Conservation (phyloP, 2,329 filamentous ascomycete species). For the Colletotrichum lini region DNA sequence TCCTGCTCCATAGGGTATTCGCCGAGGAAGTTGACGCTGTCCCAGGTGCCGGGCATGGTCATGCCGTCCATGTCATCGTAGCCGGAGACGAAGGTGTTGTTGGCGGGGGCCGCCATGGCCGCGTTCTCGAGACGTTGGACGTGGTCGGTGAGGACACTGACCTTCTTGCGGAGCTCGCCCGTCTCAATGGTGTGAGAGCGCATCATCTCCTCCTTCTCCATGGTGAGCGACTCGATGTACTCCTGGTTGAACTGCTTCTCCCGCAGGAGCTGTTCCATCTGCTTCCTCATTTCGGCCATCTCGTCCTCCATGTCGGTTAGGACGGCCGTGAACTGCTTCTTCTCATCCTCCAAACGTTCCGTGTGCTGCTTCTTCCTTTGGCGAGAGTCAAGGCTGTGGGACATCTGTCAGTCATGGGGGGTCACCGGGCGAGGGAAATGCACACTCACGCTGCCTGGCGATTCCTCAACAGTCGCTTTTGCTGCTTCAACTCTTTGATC, state of each 20-base stretch:
- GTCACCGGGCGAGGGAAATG: neutral
- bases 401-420: constrained; percentile 31
- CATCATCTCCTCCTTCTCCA: constrained; percentile 94
- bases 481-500: constrained; percentile 98
- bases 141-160: constrained; percentile 83
- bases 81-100: constrained; percentile 76
- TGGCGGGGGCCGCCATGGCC: constrained; percentile 59
- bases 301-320: constrained; percentile 86
- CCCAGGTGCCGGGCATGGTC: constrained; percentile 86
- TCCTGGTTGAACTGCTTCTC: constrained; percentile 83
- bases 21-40: constrained; percentile 83
- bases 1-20: constrained; percentile 76
- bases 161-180: constrained; percentile 92
- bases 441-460: constrained; percentile 91
- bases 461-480: constrained; percentile 95
- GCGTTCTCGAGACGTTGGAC: constrained; percentile 79
- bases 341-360: constrained; percentile 95
- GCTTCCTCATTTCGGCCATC: constrained; percentile 76
- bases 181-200: constrained; percentile 91
- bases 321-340: constrained; percentile 87
- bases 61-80: constrained; percentile 89
- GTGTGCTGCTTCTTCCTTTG: constrained; percentile 99
- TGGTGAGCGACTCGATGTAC: constrained; percentile 81
- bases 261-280: constrained; percentile 78
- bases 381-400: constrained; percentile 86